Evolutionary conservation across 352 stramenopile genomes (phyloP), one percentile per base, ranked within the genome.

Genomic region (Globisporangium splendens): DNA sequence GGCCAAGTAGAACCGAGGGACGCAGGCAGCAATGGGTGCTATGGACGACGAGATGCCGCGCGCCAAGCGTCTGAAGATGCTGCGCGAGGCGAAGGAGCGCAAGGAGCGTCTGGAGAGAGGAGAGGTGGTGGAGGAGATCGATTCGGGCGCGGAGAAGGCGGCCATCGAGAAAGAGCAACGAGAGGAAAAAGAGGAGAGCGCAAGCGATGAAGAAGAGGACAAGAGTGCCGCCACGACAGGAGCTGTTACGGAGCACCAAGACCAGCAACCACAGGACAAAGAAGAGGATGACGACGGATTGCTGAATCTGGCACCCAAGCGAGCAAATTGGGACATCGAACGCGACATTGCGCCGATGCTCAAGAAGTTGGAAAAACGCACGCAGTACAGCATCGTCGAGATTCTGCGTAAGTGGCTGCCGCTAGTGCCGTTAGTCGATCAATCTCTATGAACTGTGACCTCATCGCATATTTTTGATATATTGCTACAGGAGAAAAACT

Each of bases 251-350:
- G 18, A 41, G 28, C 33, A 24, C 20, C 14, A 59, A 33, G 35
- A 24, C 20, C 14, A 62, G 33, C 28, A 48, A 42, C 61, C 28
- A 28, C 58, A 73, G 15, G 53, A 12, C 14, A 55, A 69, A 22
- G 62, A 72, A 12, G 67, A 79, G 10, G 71, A 89, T 8, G 80
- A 88, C 0, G 75, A 80, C 14, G 86, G 94, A 8, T 51, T 88
- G 24, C 57, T 95, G 50, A 85, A 83, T 39, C 65, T 95, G 1
- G 86, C 86, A 20, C 83, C 86, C 1, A 93, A 93, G 69, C 83
- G 83, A 20, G 83, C 84, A 18, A 95, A 93, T 55, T 95, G 84
- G 83, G 86, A 95, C 54, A 90, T 95, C 56, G 84, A 94, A 60
- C 80, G 86, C 24, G 84, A 93, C 49, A 89, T 95, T 55, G 86